These are phyloP conservation scores for Elaeis oleifera DNA, from an alignment of 202 grass and related monocot species.

Conservation along the genomic window DNA sequence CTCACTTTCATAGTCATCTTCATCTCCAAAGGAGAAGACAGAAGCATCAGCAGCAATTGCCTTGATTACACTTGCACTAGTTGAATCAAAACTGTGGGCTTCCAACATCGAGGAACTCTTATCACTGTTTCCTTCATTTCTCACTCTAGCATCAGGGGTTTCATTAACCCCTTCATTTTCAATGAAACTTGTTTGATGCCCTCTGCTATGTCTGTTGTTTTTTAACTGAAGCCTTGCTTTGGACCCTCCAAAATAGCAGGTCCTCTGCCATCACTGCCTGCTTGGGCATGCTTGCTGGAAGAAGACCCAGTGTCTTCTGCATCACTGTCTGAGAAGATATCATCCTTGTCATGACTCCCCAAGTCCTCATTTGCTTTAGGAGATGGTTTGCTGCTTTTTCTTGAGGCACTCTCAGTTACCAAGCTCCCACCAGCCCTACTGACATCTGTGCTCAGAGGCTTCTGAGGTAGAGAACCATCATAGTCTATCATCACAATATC, in stretches of 20 bases:
- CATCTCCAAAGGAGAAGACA: constrained; percentile 20
- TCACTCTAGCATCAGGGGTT: not conserved
- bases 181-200: not conserved
- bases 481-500: constrained; percentile 17
- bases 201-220: not conserved
- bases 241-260: not conserved
- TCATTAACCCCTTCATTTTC: not conserved
- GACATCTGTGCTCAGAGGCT: not conserved
- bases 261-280: not conserved
- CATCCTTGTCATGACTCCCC: constrained; percentile 12
- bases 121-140: not conserved
- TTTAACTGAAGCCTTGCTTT: not conserved
- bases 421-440: not conserved
- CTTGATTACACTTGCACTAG: constrained; percentile 4
- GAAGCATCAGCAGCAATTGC: constrained; percentile 19
- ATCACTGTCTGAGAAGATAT: constrained; percentile 19
- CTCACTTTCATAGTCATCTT: constrained; percentile 15
- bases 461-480: not conserved
- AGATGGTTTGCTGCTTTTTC: not conserved
- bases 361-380: not conserved
- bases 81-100: not conserved
- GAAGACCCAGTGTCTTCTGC: not conserved
- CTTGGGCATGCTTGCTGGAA: not conserved
- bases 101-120: not conserved
- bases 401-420: not conserved